Conservation (phyloP, 1,284 basidiomycete genomes). For the Apiotrichum porosum region DNA sequence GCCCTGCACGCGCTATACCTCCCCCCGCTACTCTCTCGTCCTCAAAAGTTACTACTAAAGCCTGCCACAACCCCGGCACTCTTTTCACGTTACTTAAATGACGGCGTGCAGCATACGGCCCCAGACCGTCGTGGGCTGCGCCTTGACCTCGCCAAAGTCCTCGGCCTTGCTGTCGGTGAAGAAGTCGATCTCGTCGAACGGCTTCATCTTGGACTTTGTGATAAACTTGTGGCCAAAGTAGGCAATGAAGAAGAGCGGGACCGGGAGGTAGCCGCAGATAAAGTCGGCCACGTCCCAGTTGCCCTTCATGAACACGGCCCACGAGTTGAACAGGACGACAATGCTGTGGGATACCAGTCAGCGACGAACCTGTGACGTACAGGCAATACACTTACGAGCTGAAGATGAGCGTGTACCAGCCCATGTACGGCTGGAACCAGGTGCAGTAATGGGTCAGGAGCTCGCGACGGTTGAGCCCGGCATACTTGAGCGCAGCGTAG, state of each 20-base stretch:
- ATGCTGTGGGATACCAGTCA: too few species aligned
- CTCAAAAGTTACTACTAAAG: too few species aligned
- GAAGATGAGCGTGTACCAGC: slow-evolving; percentile 42
- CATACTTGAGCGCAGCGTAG: slow-evolving; percentile 65
- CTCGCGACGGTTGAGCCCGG: slow-evolving; percentile 55
- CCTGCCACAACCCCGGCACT: too few species aligned
- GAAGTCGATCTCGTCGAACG: slow-evolving; percentile 31
- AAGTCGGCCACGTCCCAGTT: slow-evolving; percentile 8
- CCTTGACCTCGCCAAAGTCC: slow-evolving; percentile 1
- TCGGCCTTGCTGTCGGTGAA: slow-evolving; percentile 16
- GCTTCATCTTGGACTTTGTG: slow-evolving; percentile 27
- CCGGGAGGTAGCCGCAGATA: slow-evolving; percentile 14
- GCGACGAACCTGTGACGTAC: too few species aligned
- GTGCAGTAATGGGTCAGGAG: slow-evolving; percentile 59
- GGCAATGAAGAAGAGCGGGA: slow-evolving; percentile 23
- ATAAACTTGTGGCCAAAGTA: slow-evolving; percentile 50
- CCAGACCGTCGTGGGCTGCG: slow-evolving; percentile 1
- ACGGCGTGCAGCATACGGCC: slow-evolving; percentile 7
- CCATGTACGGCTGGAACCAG: slow-evolving; percentile 55
- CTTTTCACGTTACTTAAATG: too few species aligned
- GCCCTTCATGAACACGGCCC: slow-evolving; percentile 11
- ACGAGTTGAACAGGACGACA: slow-evolving; percentile 3
- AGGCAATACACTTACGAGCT: slow-evolving; percentile 30
- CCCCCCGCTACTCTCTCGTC: too few species aligned
- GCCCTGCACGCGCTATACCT: too few species aligned